phyloP scores from a whole-genome alignment of 1,284 basidiomycete species.

The Lentinula novae-zelandiae region DNA sequence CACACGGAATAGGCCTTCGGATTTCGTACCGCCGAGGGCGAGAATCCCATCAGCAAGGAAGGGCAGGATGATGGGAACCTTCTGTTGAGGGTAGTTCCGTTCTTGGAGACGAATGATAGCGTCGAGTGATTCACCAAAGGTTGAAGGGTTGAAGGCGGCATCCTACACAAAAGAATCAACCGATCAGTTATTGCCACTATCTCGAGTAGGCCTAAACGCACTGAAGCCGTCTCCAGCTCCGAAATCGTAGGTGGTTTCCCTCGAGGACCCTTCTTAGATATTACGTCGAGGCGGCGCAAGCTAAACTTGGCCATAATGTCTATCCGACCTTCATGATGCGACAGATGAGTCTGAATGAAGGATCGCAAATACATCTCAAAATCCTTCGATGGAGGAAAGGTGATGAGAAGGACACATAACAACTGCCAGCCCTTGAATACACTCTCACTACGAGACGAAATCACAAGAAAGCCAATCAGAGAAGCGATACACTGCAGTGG shows the following conservation, averaged over 20 bases:
- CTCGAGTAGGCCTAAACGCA: constrained; percentile 29
- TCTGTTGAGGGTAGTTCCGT: constrained; percentile 77
- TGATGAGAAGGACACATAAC: constrained; percentile 80
- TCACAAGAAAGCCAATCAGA: neutral
- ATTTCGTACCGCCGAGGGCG: constrained; percentile 76
- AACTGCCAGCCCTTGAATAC: constrained; percentile 89
- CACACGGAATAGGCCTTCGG: constrained; percentile 89
- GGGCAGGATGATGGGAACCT: constrained; percentile 87
- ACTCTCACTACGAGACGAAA: constrained; percentile 56
- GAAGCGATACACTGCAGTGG: constrained; percentile 7
- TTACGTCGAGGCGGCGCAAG: constrained; percentile 63
- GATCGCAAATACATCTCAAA: constrained; percentile 79
- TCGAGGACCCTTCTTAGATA: constrained; percentile 77
- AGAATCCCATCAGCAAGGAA: constrained; percentile 91
- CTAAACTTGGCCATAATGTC: constrained; percentile 90
- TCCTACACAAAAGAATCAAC: constrained; percentile 43
- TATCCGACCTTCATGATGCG: constrained; percentile 68
- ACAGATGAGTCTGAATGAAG: constrained; percentile 71
- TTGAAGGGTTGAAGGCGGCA: constrained; percentile 90
- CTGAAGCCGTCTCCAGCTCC: constrained; percentile 87
- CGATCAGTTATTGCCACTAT: neutral
- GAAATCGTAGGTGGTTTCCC: constrained; percentile 75
- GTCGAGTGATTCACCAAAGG: constrained; percentile 86
- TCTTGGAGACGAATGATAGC: constrained; percentile 81
- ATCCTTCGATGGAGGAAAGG: constrained; percentile 89